A percentile compares a stretch with the other conserved stretches of the same genome.
These are phyloP conservation scores for Fusarium cicatricum DNA, from an alignment of 2,329 filamentous ascomycete species.

Conservation along the genomic window DNA sequence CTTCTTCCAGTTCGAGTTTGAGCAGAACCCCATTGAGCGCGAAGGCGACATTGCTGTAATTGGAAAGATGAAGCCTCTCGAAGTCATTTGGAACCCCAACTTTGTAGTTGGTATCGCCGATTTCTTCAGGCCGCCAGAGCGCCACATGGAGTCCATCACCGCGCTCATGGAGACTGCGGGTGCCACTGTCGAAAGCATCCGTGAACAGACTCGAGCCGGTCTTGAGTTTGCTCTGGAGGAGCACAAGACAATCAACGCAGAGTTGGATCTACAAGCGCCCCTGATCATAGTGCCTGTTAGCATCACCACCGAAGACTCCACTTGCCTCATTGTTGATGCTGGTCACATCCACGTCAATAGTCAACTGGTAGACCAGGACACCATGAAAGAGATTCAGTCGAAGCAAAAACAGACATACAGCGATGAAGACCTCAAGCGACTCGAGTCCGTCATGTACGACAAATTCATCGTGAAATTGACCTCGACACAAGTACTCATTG, in stretches of 20 bases:
- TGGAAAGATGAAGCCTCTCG: slow-evolving; percentile 91
- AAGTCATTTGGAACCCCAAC: slow-evolving; percentile 96
- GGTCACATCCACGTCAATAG: slow-evolving; percentile 96
- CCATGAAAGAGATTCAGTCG: slow-evolving; percentile 85
- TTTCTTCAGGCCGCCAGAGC: slow-evolving; percentile 95
- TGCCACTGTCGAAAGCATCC: slow-evolving; percentile 91
- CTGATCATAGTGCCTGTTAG: slow-evolving; percentile 96
- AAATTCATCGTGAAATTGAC: slow-evolving; percentile 93
- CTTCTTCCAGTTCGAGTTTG: slow-evolving; percentile 91
- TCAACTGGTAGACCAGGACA: slow-evolving; percentile 91
- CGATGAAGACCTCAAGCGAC: slow-evolving; percentile 84
- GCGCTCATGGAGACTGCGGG: slow-evolving; percentile 96
- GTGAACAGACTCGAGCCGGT: slow-evolving; percentile 94
- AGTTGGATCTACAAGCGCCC: slow-evolving; percentile 93
- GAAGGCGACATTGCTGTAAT: slow-evolving; percentile 91
- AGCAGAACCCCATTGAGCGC: slow-evolving; percentile 93
- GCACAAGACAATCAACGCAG: slow-evolving; percentile 97
- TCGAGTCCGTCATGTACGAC: slow-evolving; percentile 97
- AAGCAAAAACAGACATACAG: slow-evolving; percentile 90
- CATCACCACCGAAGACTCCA: slow-evolving; percentile 80
- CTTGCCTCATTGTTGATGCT: slow-evolving; percentile 93
- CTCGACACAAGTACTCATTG: slow-evolving; percentile 94
- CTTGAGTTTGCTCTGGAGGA: slow-evolving; percentile 96
- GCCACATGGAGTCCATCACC: slow-evolving; percentile 98
- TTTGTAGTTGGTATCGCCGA: slow-evolving; percentile 90